These are phyloP conservation scores for Candida silvicultrix DNA, from an alignment of 805 yeast species.

Conservation along the genomic window DNA sequence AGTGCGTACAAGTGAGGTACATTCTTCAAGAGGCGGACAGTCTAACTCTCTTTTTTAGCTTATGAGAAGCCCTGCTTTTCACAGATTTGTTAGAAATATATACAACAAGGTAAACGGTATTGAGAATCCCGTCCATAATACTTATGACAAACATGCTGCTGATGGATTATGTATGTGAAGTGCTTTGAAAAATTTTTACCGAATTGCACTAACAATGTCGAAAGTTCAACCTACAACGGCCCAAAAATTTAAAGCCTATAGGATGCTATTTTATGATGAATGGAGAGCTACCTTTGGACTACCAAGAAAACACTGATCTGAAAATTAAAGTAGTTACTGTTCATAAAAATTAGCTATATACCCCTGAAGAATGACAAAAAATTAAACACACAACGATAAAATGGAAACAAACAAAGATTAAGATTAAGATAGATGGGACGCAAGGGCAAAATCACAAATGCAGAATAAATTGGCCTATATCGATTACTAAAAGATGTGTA, in stretches of 20 bases:
- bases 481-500: background rate
- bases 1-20: slow-evolving; percentile 2
- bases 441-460: background rate
- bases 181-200: no score
- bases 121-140: slow-evolving; percentile 33
- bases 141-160: slow-evolving; percentile 10
- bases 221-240: slow-evolving; percentile 38
- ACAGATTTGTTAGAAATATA: slow-evolving; percentile 53
- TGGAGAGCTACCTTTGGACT: slow-evolving; percentile 48
- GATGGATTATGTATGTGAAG: slow-evolving; percentile 11
- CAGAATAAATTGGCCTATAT: background rate
- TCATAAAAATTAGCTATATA: background rate
- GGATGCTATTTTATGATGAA: slow-evolving; percentile 56
- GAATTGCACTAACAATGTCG: slow-evolving; percentile 3
- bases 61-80: slow-evolving; percentile 52
- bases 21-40: slow-evolving; percentile 8
- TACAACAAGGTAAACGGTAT: slow-evolving; percentile 60
- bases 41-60: slow-evolving; percentile 25
- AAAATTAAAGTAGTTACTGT: background rate
- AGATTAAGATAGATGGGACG: background rate
- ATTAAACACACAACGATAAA: background rate
- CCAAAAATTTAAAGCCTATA: slow-evolving; percentile 58
- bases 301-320: slow-evolving; percentile 14
- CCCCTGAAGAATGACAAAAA: background rate
- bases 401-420: background rate